Evolutionary conservation across 2,329 filamentous ascomycete genomes (phyloP).

Genomic region (Chaetomium sp.): DNA sequence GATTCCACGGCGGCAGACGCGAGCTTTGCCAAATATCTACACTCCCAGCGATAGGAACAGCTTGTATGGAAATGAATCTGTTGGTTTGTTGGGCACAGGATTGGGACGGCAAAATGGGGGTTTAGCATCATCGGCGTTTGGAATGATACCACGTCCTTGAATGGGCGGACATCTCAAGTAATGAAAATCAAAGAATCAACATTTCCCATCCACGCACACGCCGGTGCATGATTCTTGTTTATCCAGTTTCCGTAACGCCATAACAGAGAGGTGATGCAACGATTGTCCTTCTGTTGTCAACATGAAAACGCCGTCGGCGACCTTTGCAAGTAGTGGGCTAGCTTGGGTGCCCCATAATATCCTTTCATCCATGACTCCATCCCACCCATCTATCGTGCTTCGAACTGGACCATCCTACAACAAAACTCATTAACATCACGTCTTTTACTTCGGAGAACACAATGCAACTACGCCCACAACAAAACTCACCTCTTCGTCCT

Average conservation of each 20-base stretch:
- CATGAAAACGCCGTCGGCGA: neutral
- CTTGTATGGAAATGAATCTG: neutral
- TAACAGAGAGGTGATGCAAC: neutral
- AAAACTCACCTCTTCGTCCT: slow-evolving; percentile 79
- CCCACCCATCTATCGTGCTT: slow-evolving; percentile 60
- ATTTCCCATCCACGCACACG: no score
- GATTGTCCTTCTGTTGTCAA: no score
- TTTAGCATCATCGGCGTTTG: slow-evolving; percentile 25
- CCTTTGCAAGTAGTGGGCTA: no score
- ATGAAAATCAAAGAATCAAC: neutral
- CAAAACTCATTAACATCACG: slow-evolving; percentile 17
- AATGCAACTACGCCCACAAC: slow-evolving; percentile 28
- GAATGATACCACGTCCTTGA: slow-evolving; percentile 21
- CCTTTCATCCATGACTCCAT: neutral
- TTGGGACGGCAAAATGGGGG: neutral
- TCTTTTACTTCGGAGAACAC: no score
- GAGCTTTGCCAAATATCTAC: slow-evolving; percentile 57
- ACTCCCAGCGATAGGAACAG: slow-evolving; percentile 33
- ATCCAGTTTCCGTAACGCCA: neutral
- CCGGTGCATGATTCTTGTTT: neutral
- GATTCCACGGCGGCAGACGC: slow-evolving; percentile 47
- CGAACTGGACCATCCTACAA: slow-evolving; percentile 92
- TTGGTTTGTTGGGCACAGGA: neutral
- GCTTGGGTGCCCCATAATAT: neutral
- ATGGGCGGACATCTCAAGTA: neutral